Evolutionary conservation across 2,329 filamentous ascomycete species (phyloP).

Genomic region (Monosporascus sp.): DNA sequence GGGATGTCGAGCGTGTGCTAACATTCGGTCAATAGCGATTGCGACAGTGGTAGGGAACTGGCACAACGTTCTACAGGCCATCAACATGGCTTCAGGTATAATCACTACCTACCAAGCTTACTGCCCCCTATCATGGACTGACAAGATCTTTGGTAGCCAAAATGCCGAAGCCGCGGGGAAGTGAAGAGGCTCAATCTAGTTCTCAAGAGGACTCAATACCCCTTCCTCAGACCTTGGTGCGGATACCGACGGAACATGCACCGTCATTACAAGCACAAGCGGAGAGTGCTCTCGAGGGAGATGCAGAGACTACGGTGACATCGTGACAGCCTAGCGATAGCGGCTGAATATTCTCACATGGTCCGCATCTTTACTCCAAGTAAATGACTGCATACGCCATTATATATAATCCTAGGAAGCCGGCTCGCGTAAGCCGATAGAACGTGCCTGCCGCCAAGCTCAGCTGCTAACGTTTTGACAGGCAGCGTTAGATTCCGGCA

Average conservation of each 20-base stretch:
- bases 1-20: slow-evolving; percentile 1
- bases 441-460: too few species aligned
- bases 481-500: too few species aligned
- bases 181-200: slow-evolving; percentile 27
- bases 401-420: too few species aligned
- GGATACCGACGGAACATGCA: slow-evolving; percentile 77
- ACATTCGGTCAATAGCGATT: slow-evolving; percentile 51
- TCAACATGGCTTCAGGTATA: slow-evolving; percentile 81
- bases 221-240: slow-evolving; percentile 75
- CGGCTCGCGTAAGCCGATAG: too few species aligned
- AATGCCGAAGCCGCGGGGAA: slow-evolving; percentile 54
- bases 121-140: slow-evolving; percentile 3
- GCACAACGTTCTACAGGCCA: slow-evolving; percentile 79
- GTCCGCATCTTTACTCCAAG: too few species aligned
- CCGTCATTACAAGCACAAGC: slow-evolving; percentile 57
- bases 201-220: slow-evolving; percentile 39
- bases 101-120: background rate
- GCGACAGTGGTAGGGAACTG: slow-evolving; percentile 81
- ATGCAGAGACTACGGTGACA: background rate
- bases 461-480: too few species aligned
- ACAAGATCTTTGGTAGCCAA: slow-evolving; percentile 47
- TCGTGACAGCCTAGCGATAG: background rate
- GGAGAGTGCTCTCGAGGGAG: slow-evolving; percentile 34
- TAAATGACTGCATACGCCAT: too few species aligned
- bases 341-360: too few species aligned